These are phyloP conservation scores for Colletotrichum lindemuthianum DNA, from an alignment of 2,329 filamentous ascomycete species.

Conservation along the genomic window DNA sequence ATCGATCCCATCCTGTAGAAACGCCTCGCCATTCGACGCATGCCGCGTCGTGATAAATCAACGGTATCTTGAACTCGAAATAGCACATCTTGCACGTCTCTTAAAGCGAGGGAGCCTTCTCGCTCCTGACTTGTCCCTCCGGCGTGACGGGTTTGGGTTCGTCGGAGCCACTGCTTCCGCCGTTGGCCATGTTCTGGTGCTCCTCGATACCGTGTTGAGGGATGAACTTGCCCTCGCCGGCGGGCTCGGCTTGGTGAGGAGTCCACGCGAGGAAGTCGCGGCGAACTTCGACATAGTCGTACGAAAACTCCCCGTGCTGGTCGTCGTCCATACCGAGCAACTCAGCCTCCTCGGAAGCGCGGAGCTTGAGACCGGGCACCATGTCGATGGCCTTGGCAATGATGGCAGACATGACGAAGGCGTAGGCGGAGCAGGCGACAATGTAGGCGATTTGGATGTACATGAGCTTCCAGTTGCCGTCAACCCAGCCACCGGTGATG, in stretches of 20 bases:
- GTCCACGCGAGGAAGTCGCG: conserved; percentile 91
- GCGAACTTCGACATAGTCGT: conserved; percentile 90
- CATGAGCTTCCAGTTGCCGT: conserved; percentile 78
- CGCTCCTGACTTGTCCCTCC: conserved; percentile 28
- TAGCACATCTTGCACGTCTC: conserved; percentile 4
- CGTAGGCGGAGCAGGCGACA: conserved; percentile 70
- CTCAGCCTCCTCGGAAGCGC: conserved; percentile 83
- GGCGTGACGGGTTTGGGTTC: conserved; percentile 30
- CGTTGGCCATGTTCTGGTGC: conserved; percentile 59
- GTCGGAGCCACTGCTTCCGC: conserved; percentile 32
- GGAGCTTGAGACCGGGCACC: conserved; percentile 81
- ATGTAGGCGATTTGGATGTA: conserved; percentile 86
- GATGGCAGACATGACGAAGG: conserved; percentile 78
- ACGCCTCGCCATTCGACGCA: conserved; percentile 30
- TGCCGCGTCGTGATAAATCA: conserved; percentile 5
- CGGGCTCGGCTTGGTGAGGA: conserved; percentile 74
- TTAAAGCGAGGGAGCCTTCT: conserved; percentile 32
- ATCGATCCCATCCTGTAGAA: conserved; percentile 31
- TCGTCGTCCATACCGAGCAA: conserved; percentile 90
- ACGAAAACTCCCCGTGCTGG: conserved; percentile 89
- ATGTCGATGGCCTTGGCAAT: conserved; percentile 80
- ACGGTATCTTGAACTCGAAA: conserved; percentile 23
- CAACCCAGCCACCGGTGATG: conserved; percentile 74
- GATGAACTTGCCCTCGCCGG: conserved; percentile 64
- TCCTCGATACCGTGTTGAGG: conserved; percentile 79